Conservation (phyloP, 73 alveolate species). For the Paramecium tetraurelia region DNA sequence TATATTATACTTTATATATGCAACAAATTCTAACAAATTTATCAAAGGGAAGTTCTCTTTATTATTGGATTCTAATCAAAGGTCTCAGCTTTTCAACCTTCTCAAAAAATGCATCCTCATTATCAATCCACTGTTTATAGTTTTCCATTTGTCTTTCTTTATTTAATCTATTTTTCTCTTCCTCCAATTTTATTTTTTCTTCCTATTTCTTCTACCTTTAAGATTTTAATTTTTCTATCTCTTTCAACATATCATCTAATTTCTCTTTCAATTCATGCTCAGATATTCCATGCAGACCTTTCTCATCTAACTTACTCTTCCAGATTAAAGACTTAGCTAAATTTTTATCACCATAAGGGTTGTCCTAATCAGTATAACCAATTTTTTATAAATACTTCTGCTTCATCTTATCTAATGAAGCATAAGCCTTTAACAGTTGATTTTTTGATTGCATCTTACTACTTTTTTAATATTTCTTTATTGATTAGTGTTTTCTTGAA, state of each 20-base stretch:
- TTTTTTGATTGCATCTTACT: constrained; percentile 11
- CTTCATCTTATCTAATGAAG: constrained; percentile 41
- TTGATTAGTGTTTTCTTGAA: background rate
- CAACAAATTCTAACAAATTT: constrained; percentile 50
- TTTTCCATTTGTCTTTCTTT: constrained; percentile 55
- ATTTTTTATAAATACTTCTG: constrained; percentile 32
- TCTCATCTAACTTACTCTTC: constrained; percentile 32
- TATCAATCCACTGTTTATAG: constrained; percentile 56
- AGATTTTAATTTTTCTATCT: constrained; percentile 37
- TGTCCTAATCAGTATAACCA: constrained; percentile 57
- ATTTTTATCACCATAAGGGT: constrained; percentile 63
- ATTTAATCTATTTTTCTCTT: constrained; percentile 49
- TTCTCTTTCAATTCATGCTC: constrained; percentile 26
- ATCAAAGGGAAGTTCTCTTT: constrained; percentile 64
- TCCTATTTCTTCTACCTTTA: constrained; percentile 39
- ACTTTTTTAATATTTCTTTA: background rate
- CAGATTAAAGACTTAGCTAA: constrained; percentile 54
- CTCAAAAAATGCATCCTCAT: constrained; percentile 60
- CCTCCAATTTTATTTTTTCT: constrained; percentile 56
- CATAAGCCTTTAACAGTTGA: constrained; percentile 1
- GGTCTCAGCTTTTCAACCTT: constrained; percentile 62
- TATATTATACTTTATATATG: constrained; percentile 13
- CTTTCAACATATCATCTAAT: constrained; percentile 45
- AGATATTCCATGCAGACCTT: background rate
- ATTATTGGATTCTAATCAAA: constrained; percentile 57